Percentiles rank a stretch among this genome's conserved stretches.
phyloP scores from a whole-genome alignment of 2,329 filamentous ascomycete genomes.

The Penicillium corylophilum region DNA sequence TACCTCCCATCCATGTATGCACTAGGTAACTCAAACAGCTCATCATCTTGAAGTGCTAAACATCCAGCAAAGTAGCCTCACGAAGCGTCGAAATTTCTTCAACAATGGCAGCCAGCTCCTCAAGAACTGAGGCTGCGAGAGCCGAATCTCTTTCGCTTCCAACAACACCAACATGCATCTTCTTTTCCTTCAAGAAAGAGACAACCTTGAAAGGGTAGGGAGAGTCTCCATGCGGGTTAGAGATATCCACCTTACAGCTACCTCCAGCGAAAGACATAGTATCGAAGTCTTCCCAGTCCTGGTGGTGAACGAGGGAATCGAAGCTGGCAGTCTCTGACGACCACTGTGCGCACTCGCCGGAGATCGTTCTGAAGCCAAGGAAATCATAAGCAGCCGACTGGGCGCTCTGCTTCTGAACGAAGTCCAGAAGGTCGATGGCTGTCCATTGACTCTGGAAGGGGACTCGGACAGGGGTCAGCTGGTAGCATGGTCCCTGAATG shows the following conservation, averaged over 20 bases:
- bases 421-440: conserved; percentile 48
- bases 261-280: conserved; percentile 38
- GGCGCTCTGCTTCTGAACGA: conserved; percentile 55
- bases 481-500: conserved; percentile 60
- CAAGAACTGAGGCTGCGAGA: conserved; percentile 53
- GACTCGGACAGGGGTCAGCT: conserved; percentile 57
- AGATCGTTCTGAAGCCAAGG: conserved; percentile 53
- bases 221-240: conserved; percentile 57
- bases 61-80: conserved; percentile 7
- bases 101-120: conserved; percentile 49
- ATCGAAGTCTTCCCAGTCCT: conserved; percentile 63
- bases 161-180: conserved; percentile 60
- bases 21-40: not conserved
- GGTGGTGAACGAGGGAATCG: conserved; percentile 57
- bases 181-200: conserved; percentile 55
- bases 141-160: conserved; percentile 49
- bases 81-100: conserved; percentile 28
- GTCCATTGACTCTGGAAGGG: conserved; percentile 51
- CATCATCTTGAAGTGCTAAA: conserved; percentile 2
- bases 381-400: conserved; percentile 53
- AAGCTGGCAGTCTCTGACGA: conserved; percentile 46
- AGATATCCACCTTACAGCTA: conserved; percentile 54
- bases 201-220: conserved; percentile 34
- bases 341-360: conserved; percentile 49
- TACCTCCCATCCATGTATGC: not conserved